Conservation (phyloP, 192 early-diverging fungal species). For the Backusella circina region DNA sequence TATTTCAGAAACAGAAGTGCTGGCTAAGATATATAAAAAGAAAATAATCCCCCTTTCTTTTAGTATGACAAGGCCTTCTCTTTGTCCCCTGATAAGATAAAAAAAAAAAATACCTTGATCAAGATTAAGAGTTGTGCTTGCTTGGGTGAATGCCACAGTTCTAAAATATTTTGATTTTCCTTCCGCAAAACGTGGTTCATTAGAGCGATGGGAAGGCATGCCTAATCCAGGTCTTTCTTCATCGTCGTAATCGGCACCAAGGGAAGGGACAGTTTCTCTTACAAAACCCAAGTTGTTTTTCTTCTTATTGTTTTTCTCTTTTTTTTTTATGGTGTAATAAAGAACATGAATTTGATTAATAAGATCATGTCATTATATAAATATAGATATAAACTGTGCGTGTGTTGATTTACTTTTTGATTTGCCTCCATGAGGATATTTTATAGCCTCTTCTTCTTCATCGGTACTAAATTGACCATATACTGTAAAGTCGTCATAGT, state of each 20-base stretch:
- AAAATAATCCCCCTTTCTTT: background rate
- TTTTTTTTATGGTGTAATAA: background rate
- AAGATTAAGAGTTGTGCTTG: background rate
- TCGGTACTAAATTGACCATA: conserved; percentile 22
- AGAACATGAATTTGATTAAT: background rate
- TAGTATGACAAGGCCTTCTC: background rate
- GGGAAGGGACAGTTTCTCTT: background rate
- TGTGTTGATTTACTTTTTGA: background rate
- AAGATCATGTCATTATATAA: background rate
- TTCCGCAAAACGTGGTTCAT: background rate
- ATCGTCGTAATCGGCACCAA: background rate
- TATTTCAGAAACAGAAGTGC: background rate
- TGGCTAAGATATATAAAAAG: background rate
- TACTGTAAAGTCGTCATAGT: conserved; percentile 17
- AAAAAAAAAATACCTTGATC: conserved; percentile 1
- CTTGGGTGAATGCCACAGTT: background rate
- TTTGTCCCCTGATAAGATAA: background rate
- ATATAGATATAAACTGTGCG: background rate
- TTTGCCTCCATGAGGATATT: background rate
- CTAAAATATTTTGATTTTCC: conserved; percentile 10
- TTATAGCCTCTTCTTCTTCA: background rate
- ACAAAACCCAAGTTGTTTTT: background rate
- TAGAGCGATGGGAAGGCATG: background rate
- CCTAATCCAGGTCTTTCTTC: conserved; percentile 6
- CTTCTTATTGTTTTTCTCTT: background rate